Percentiles rank a stretch among this genome's conserved stretches.
Conservation (phyloP, 164 flowering plant genomes). For the Vitis rupestris region DNA sequence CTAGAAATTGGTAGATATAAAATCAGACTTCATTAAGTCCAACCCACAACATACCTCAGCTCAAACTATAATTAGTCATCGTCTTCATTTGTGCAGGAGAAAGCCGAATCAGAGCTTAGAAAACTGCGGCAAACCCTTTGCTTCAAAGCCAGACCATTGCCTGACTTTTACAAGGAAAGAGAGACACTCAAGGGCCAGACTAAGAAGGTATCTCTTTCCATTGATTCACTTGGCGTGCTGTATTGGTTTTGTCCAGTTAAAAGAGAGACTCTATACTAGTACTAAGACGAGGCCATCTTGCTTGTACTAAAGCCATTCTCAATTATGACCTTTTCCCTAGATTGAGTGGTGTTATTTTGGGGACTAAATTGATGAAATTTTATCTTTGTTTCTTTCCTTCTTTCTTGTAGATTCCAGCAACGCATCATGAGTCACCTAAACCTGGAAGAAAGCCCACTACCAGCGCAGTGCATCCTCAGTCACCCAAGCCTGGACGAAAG, state of each 20-base stretch:
- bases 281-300: too few species aligned
- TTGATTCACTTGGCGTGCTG: background rate
- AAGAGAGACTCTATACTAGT: too few species aligned
- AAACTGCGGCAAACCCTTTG: constrained; percentile 51
- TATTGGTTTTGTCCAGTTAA: too few species aligned
- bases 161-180: constrained; percentile 53
- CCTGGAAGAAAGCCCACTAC: constrained; percentile 15
- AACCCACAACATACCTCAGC: background rate
- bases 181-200: constrained; percentile 18
- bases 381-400: background rate
- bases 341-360: background rate
- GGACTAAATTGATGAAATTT: background rate
- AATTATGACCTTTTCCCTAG: too few species aligned
- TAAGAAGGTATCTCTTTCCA: constrained; percentile 26
- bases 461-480: constrained; percentile 5
- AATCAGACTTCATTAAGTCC: background rate
- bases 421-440: constrained; percentile 15
- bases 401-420: constrained; percentile 17
- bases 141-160: constrained; percentile 66
- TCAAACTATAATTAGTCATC: background rate
- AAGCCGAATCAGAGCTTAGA: constrained; percentile 43
- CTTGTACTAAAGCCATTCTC: too few species aligned
- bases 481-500: constrained; percentile 16
- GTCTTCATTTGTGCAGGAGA: constrained; percentile 38
- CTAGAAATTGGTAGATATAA: too few species aligned